Conservation (phyloP, 345 rosid species). For the Nasturtium officinale region DNA sequence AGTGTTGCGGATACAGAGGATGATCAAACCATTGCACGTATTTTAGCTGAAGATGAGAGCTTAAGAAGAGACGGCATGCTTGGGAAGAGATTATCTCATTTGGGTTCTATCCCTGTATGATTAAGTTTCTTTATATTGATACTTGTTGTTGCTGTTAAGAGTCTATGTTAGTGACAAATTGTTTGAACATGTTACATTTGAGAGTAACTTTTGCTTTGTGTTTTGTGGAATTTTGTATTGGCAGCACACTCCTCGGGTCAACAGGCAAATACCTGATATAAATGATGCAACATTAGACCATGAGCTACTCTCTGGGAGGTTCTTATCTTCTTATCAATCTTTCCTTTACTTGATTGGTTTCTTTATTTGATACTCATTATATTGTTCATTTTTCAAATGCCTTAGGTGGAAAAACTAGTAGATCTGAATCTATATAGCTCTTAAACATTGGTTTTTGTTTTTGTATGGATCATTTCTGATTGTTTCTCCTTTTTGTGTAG, state of each 20-base stretch:
- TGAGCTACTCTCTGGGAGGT: constrained; percentile 91
- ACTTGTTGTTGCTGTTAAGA: not conserved
- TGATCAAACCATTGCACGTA: constrained; percentile 75
- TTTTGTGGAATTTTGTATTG: constrained; percentile 31
- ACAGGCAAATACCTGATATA: constrained; percentile 75
- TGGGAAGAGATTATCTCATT: constrained; percentile 82
- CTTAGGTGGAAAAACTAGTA: not conserved
- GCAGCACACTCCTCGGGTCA: constrained; percentile 92
- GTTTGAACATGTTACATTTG: not conserved
- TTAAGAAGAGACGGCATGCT: constrained; percentile 54
- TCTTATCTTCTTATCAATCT: constrained; percentile 25
- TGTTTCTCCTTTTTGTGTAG: constrained; percentile 46
- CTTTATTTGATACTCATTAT: not conserved
- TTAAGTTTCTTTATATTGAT: constrained; percentile 4
- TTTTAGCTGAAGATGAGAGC: constrained; percentile 69
- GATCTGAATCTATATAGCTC: not conserved
- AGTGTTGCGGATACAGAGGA: constrained; percentile 77
- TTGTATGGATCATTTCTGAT: constrained; percentile 17
- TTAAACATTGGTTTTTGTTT: constrained; percentile 1
- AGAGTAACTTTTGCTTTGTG: constrained; percentile 13
- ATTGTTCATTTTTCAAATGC: not conserved
- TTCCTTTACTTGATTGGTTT: constrained; percentile 20
- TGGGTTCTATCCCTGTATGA: constrained; percentile 85
- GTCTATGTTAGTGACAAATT: not conserved
- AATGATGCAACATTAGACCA: constrained; percentile 90